Evolutionary conservation across 192 early-diverging fungal genomes (phyloP), one percentile per base, ranked within the genome.

Genomic region (Coemansia sp.): DNA sequence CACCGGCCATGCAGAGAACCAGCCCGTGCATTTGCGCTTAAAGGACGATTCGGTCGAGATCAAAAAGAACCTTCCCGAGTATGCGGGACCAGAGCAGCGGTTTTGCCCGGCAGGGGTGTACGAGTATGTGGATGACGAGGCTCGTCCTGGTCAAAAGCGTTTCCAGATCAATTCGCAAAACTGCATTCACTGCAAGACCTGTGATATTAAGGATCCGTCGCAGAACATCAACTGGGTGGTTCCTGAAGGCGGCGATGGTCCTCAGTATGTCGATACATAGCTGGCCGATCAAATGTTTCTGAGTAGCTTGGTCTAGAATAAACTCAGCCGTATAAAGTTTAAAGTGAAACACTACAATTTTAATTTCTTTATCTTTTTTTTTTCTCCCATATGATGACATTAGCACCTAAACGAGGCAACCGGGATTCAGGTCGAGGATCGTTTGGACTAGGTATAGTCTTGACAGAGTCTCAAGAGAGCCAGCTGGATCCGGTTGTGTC

Each of bases 121-220:
- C 76, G 96, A 98, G 80, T 97, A 93, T 78, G 87, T 98, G 1
- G 93, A 96, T 16, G 91, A 96, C 51, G 93, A 96, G 59, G 71
- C 72, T n/a, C 84, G 88, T 20, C 89, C 93, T 3, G 91, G 89
- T 6, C 45, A 91, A 59, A 91, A 96, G 80, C 83, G 93, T 11
- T 88, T 97, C 70, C 94, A 97, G 80, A 96, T 99, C 72, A 97
- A 98, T 70, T 88, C 87, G 39, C 88, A 91, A 65, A 97, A 99
- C 76, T 99, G 96, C 67, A 92, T 99, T 44, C 96, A 99, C 75
- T 99, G 96, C 88, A 99, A 99, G 83, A 99, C 96, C 0, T 99
- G 96, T 62, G 94, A 99, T 70, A 99, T 99, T 68, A 99, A 99
- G 76, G 96, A 99, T 70, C 94, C 94, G 18, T 87, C 90, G 31